Conservation (phyloP, 108 stramenopile species). For the Pseudonitzschia pungens region DNA sequence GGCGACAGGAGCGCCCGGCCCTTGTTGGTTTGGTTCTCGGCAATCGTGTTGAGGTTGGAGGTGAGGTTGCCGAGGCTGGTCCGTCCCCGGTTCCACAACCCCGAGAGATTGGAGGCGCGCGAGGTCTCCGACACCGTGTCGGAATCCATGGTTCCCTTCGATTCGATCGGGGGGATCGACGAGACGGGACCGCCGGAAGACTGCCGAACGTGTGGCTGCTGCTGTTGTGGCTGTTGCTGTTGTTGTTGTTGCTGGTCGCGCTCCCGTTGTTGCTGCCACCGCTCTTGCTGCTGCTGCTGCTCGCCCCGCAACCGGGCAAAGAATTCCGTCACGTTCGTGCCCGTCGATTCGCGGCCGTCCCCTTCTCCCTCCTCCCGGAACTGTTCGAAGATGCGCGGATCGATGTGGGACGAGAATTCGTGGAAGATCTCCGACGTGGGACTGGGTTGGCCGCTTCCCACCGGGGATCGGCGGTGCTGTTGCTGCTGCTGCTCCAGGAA, state of each 20-base stretch:
- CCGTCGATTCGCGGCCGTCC: neutral
- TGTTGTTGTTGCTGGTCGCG: conserved; percentile 2
- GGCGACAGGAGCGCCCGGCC: neutral
- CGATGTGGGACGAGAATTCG: conserved; percentile 1
- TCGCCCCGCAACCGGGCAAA: conserved; percentile 29
- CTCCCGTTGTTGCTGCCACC: neutral
- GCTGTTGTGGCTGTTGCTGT: no score
- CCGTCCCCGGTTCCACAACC: conserved; percentile 33
- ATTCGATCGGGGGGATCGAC: no score
- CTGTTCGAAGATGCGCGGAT: conserved; percentile 12
- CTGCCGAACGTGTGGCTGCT: no score
- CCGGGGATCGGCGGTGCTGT: neutral
- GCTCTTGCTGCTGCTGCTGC: neutral
- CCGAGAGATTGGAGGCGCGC: conserved; percentile 17
- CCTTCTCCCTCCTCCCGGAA: neutral
- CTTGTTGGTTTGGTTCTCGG: conserved; percentile 24
- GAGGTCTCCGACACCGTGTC: conserved; percentile 16
- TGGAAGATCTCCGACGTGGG: neutral
- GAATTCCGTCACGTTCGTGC: conserved; percentile 17
- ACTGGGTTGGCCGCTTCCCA: neutral
- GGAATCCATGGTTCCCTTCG: neutral
- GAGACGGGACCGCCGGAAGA: no score
- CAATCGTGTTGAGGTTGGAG: conserved; percentile 26
- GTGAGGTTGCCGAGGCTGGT: conserved; percentile 23
- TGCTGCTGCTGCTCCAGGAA: neutral